Evolutionary conservation across 202 grass and related monocot genomes (phyloP).

Genomic region (Alloteropsis angusta): DNA sequence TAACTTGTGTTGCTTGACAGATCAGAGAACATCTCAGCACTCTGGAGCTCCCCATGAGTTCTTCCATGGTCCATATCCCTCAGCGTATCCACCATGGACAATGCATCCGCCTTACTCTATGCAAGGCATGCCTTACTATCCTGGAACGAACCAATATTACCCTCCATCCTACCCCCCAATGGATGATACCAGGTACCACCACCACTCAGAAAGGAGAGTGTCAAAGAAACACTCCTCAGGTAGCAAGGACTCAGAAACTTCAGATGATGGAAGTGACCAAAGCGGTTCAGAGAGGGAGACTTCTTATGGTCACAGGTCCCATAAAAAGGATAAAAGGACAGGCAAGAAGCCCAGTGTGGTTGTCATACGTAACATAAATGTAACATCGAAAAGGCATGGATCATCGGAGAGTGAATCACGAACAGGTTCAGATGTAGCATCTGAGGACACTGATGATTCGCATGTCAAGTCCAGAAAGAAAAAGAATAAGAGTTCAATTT

Average conservation of each 20-base stretch:
- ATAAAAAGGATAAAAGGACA: conserved; percentile 42
- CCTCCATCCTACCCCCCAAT: conserved; percentile 51
- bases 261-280: conserved; percentile 39
- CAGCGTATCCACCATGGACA: conserved; percentile 73
- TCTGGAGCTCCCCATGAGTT: conserved; percentile 33
- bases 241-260: conserved; percentile 43
- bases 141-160: conserved; percentile 51
- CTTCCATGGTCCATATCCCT: conserved; percentile 37
- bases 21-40: conserved; percentile 23
- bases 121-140: conserved; percentile 78
- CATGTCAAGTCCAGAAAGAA: conserved; percentile 32
- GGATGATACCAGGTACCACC: conserved; percentile 54
- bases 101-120: conserved; percentile 74
- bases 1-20: conserved; percentile 26
- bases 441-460: conserved; percentile 41
- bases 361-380: conserved; percentile 80
- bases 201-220: conserved; percentile 43
- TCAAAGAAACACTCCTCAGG: conserved; percentile 55
- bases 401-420: conserved; percentile 47
- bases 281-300: conserved; percentile 49
- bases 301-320: conserved; percentile 47
- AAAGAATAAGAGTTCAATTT: conserved; percentile 49
- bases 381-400: conserved; percentile 59
- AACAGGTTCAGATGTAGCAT: conserved; percentile 39
- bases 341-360: conserved; percentile 66